phyloP scores from a whole-genome alignment of 2,329 filamentous ascomycete genomes.

The Cytospora piceae region DNA sequence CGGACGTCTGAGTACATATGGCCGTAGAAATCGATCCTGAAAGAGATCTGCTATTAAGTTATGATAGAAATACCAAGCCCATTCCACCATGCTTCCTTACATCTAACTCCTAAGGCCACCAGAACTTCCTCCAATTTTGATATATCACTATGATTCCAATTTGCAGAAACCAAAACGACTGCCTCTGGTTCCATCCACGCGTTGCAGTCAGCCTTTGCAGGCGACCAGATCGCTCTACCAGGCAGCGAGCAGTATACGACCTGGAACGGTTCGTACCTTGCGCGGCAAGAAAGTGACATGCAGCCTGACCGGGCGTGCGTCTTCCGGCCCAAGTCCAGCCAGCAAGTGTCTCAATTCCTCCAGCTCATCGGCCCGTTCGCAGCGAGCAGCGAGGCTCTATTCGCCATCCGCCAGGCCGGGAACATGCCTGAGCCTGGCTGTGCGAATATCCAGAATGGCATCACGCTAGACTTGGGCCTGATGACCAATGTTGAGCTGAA shows the following conservation, averaged over 20 bases:
- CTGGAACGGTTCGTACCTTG: not conserved
- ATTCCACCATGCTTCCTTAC: too few species aligned
- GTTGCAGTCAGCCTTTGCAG: slow-evolving; percentile 1
- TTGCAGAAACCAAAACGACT: slow-evolving; percentile 37
- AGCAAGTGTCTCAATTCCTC: not conserved
- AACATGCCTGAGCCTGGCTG: not conserved
- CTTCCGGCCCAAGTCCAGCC: not conserved
- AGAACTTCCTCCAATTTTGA: too few species aligned
- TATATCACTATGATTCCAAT: too few species aligned
- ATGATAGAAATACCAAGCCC: too few species aligned
- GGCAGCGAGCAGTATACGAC: not conserved
- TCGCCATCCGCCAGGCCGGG: not conserved
- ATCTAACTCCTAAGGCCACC: too few species aligned
- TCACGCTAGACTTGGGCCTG: not conserved
- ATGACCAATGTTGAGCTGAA: not conserved
- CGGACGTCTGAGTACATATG: too few species aligned
- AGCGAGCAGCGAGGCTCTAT: not conserved
- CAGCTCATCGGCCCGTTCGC: not conserved
- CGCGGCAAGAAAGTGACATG: not conserved
- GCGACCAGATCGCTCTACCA: not conserved
- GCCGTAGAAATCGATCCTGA: too few species aligned
- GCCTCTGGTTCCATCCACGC: not conserved
- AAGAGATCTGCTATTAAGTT: too few species aligned
- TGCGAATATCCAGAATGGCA: not conserved
- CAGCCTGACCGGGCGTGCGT: not conserved